Evolutionary conservation across 805 yeast species (phyloP), one percentile per base, ranked within the genome.

Genomic region (Candida koratica): DNA sequence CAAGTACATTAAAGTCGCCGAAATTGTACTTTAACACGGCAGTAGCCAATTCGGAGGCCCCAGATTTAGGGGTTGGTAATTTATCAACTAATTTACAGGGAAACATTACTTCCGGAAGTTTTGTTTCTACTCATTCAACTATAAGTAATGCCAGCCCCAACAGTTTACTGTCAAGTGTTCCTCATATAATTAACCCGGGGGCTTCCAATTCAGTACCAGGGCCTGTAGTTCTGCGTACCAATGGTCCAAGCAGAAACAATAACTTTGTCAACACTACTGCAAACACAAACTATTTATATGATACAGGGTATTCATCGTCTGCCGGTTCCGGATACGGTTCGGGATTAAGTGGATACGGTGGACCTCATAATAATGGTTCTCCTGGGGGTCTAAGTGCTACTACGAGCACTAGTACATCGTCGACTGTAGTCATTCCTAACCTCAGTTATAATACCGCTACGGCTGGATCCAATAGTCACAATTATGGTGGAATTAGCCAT

Each of bases 1-100:
- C 14, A n/a, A 18, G 25, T 8, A 6, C 6, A 5, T 29, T 19
- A 8, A 29, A 29, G 15, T 29, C 32, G 3, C 32, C 32, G 2
- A 29, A 29, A 29, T 18, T 29, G 17, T 29, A 29, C 11, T 29
- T 19, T 13, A 29, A 29, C 17, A n/a, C n/a, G n/a, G n/a, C n/a
- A n/a, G n/a, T n/a, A n/a, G n/a, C n/a, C n/a, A n/a, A n/a, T n/a
- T n/a, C n/a, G n/a, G n/a, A n/a, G n/a, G n/a, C n/a, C n/a, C n/a
- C n/a, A n/a, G n/a, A n/a, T 20, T 20, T 20, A 24, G 13, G 13
- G 11, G 6, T 5, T 6, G 13, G 11, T 24, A 16, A 22, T 15
- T 27, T 27, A 16, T 4, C n/a, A 9, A 11, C 30, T 6, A 27
- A 27, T 27, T 5, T 14, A n/a, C 6, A 6, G 5, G 6, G 10